phyloP scores from a whole-genome alignment of 768 basidiomycete genomes.

The Lyophyllum semitale region DNA sequence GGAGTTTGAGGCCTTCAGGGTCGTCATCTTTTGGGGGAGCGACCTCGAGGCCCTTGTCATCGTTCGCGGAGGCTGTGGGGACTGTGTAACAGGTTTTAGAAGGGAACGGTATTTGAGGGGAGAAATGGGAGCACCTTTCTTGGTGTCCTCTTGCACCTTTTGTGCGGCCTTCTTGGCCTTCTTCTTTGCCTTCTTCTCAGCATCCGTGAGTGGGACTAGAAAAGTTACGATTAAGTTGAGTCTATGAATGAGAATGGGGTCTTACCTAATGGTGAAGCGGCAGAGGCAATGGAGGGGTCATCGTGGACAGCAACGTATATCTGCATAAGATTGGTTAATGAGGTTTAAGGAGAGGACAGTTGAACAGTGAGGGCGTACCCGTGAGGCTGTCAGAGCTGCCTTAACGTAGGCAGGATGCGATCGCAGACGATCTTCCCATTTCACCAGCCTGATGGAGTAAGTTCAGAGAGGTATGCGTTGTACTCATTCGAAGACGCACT shows the following conservation, averaged over 20 bases:
- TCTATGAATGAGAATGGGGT: neutral
- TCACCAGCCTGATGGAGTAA: conserved; percentile 56
- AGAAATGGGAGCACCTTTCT: conserved; percentile 57
- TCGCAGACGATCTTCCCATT: conserved; percentile 80
- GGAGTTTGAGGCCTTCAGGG: conserved; percentile 75
- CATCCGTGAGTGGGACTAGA: conserved; percentile 50
- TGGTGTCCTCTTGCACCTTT: conserved; percentile 65
- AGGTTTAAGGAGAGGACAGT: neutral
- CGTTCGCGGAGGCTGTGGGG: conserved; percentile 40
- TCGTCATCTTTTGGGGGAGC: conserved; percentile 72
- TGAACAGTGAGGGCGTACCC: conserved; percentile 40
- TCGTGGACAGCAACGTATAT: conserved; percentile 78
- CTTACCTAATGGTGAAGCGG: conserved; percentile 40
- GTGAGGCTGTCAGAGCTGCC: conserved; percentile 70
- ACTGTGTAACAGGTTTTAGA: conserved; percentile 15
- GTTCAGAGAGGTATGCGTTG: neutral
- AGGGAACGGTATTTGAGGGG: conserved; percentile 1
- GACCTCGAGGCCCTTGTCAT: conserved; percentile 73
- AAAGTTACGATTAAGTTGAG: neutral
- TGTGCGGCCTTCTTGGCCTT: conserved; percentile 82
- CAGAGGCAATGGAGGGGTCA: conserved; percentile 60
- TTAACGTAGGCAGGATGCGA: conserved; percentile 77
- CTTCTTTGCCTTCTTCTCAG: conserved; percentile 82
- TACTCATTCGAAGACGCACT: conserved; percentile 49
- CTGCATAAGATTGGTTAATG: conserved; percentile 34